These are phyloP conservation scores for Diaporthe humulicola DNA, from an alignment of 2,329 filamentous ascomycete genomes.

Conservation along the genomic window DNA sequence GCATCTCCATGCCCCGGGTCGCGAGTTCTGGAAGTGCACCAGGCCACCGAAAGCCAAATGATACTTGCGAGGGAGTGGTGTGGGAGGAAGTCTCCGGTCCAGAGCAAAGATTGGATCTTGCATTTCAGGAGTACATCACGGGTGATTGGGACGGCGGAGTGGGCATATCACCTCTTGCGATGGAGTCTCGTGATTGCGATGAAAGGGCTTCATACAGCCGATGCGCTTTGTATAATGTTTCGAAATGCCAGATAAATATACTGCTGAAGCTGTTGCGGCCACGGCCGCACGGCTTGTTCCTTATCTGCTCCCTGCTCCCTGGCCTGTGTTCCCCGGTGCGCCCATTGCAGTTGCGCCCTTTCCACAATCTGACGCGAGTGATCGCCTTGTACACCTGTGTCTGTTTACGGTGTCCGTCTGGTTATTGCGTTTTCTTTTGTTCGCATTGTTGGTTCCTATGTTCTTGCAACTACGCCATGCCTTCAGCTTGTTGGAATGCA, in stretches of 20 bases:
- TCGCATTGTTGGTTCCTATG: background rate
- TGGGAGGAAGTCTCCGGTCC: slow-evolving; percentile 13
- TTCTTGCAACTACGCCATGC: background rate
- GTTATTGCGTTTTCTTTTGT: background rate
- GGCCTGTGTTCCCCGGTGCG: background rate
- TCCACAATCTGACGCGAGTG: background rate
- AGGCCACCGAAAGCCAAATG: background rate
- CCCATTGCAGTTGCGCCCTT: background rate
- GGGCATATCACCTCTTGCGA: slow-evolving; percentile 13
- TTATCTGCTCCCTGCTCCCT: background rate
- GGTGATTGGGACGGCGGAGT: slow-evolving; percentile 23
- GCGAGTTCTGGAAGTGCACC: background rate
- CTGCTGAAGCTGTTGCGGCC: slow-evolving; percentile 18
- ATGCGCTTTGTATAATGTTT: slow-evolving; percentile 30
- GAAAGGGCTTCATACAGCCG: slow-evolving; percentile 22
- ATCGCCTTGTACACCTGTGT: background rate
- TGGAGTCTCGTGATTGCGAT: slow-evolving; percentile 7
- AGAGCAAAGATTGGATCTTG: slow-evolving; percentile 31
- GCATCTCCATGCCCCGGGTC: background rate
- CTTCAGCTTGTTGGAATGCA: background rate
- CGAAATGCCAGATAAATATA: slow-evolving; percentile 27
- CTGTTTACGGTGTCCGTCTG: too few relatives aligned
- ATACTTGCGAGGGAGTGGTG: background rate
- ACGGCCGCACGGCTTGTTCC: slow-evolving; percentile 2
- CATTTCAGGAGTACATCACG: slow-evolving; percentile 30